These are phyloP conservation scores for Vicia faba DNA, from an alignment of 306 rosid species.

Conservation along the genomic window DNA sequence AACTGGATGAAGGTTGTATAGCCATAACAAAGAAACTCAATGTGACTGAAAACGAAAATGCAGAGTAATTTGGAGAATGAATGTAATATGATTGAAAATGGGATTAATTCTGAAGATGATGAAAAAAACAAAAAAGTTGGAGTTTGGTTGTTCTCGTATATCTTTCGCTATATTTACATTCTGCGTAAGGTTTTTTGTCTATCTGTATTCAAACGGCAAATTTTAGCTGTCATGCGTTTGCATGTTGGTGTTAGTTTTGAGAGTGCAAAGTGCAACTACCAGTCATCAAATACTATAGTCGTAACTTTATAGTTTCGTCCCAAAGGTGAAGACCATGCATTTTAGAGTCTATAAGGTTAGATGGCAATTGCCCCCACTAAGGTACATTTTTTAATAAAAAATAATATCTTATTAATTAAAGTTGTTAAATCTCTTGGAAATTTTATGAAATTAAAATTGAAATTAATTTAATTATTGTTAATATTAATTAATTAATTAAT, in stretches of 20 bases:
- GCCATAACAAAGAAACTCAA: conserved; percentile 39
- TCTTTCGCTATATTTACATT: conserved; percentile 19
- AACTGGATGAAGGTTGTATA: conserved; percentile 33
- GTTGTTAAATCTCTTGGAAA: no score
- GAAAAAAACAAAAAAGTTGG: neutral
- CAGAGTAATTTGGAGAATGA: conserved; percentile 8
- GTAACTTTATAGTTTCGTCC: neutral
- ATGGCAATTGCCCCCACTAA: neutral
- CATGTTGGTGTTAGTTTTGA: neutral
- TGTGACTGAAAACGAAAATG: neutral
- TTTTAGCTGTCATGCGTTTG: neutral
- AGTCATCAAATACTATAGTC: conserved; percentile 22
- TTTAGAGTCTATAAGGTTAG: no score
- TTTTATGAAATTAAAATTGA: no score
- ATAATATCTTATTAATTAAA: no score
- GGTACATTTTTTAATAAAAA: no score
- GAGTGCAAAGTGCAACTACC: conserved; percentile 18
- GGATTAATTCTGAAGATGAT: neutral
- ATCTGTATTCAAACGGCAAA: neutral
- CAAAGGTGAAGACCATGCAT: neutral
- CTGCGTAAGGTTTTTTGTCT: no score
- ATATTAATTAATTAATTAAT: no score
- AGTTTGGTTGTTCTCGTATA: neutral
- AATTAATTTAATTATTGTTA: no score
- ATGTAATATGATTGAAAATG: conserved; percentile 1